Base-by-base conservation (phyloP, 2,329 filamentous ascomycete species). In the Beauveria sp. region DNA sequence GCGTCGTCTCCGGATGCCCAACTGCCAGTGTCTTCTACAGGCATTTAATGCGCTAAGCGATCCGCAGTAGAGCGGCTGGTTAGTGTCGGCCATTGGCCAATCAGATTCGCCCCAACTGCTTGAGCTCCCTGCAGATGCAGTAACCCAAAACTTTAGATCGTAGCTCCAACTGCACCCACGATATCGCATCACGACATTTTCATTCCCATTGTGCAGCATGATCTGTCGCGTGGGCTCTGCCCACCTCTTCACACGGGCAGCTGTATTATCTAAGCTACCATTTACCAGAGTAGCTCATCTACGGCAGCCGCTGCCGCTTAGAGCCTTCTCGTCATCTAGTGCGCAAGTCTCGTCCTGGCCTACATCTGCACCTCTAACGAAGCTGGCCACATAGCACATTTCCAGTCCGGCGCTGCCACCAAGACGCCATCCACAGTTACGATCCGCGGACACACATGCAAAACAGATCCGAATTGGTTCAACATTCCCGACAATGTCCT, bases 401-500 rank as follows among this genome's bases (percentile, higher is more conserved):
- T 18, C 31, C 56, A 54, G 22, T 49, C 34, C 49, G 53, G 28
- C 62, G 63, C 55, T 50, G 61, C 52, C 42, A 52, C 62, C 63
- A 61, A 65, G 60, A 63, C 61, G 50, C 46, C 58, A 14, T 54
- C 63, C 16, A 60, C 57, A 3, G 62, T 89, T 65, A 79, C 76
- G 12, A 82, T 95, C 65, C 83, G 87, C 67, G 87, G 83, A 65
- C 81, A 80, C 64, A 76, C 75, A 10, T 92, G 92, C 73, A 71
- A 76, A 20, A 87, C 83, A 20, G 92, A 98, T 72, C 75, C 82
- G 60, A 75, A 82, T 58, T 97, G 91, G 89, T 95, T 89, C 75
- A 99, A 99, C 75, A 82, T 90, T 16, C 87, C 93, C 3, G 69
- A 83, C 28, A 88, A 87, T 61, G 93, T 99, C 65, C 77, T 92